Conservation (phyloP, 2,329 filamentous ascomycete genomes). For the Talaromyces islandicus region DNA sequence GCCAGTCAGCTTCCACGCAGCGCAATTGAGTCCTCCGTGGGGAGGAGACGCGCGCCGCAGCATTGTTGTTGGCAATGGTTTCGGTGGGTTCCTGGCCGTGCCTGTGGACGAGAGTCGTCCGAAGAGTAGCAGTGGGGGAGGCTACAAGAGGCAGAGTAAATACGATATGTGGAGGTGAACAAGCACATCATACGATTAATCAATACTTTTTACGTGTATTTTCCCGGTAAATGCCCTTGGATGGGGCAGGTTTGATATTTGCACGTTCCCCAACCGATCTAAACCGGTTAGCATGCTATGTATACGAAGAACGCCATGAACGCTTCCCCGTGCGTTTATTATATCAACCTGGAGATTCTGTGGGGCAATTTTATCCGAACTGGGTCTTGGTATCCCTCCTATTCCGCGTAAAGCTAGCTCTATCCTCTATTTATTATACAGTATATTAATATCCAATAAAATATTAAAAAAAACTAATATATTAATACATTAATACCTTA, state of each 20-base stretch:
- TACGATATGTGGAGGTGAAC: conserved; percentile 33
- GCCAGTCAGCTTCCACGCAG: conserved; percentile 42
- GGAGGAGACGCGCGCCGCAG: conserved; percentile 55
- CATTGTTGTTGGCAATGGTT: conserved; percentile 62
- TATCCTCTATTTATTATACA: too few species aligned
- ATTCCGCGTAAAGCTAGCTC: too few species aligned
- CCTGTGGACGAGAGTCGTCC: conserved; percentile 45
- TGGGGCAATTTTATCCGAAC: too few species aligned
- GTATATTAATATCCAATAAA: not conserved
- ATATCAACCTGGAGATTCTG: not conserved
- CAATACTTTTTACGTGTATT: not conserved
- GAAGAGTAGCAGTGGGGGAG: conserved; percentile 25
- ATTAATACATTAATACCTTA: too few species aligned
- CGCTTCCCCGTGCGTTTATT: too few species aligned
- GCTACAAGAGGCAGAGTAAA: conserved; percentile 25
- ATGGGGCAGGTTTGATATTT: too few species aligned
- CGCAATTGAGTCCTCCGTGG: conserved; percentile 50
- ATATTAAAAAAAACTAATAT: too few species aligned
- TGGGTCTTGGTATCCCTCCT: too few species aligned
- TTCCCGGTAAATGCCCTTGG: not conserved
- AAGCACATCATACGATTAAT: not conserved
- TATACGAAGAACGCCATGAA: not conserved
- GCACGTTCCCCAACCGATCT: too few species aligned
- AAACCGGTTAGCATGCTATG: not conserved
- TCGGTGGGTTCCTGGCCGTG: conserved; percentile 61